Percentiles rank a stretch among this genome's conserved stretches.
Conservation (phyloP, 441 rosid species). For the Jatropha multifida region DNA sequence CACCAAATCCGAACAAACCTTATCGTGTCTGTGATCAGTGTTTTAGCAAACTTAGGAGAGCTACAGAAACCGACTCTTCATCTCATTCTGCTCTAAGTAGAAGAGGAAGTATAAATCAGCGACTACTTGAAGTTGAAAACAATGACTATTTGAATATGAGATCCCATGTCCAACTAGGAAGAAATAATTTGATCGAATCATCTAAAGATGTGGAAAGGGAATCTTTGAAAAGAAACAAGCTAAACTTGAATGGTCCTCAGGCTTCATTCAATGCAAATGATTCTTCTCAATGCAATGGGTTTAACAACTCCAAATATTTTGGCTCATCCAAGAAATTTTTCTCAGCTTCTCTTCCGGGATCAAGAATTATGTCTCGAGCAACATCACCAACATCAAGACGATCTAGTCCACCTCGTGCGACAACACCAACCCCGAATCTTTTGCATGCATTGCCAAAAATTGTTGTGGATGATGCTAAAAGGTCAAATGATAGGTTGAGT, state of each 20-base stretch:
- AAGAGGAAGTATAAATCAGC: slow-evolving; percentile 77
- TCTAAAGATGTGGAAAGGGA: slow-evolving; percentile 59
- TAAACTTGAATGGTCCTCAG: slow-evolving; percentile 79
- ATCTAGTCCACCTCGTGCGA: slow-evolving; percentile 92
- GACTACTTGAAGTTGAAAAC: slow-evolving; percentile 56
- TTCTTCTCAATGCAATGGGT: slow-evolving; percentile 74
- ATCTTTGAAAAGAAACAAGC: slow-evolving; percentile 71
- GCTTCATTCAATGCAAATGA: slow-evolving; percentile 80
- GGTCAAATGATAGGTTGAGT: slow-evolving; percentile 63
- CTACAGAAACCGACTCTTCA: slow-evolving; percentile 55
- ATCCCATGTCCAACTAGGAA: slow-evolving; percentile 69
- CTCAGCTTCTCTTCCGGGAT: slow-evolving; percentile 97
- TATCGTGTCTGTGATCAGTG: slow-evolving; percentile 94
- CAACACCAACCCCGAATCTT: slow-evolving; percentile 88
- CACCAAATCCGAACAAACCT: slow-evolving; percentile 91
- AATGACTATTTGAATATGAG: slow-evolving; percentile 72
- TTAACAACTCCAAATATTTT: slow-evolving; percentile 70
- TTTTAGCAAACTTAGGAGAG: slow-evolving; percentile 68
- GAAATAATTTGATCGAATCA: slow-evolving; percentile 77
- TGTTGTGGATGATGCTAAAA: slow-evolving; percentile 64
- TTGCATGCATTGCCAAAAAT: slow-evolving; percentile 68
- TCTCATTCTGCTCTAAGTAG: slow-evolving; percentile 74
- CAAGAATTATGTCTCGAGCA: slow-evolving; percentile 97
- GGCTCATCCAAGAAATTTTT: slow-evolving; percentile 94
- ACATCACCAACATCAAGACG: slow-evolving; percentile 94